Evolutionary conservation across 345 rosid genomes (phyloP).

Genomic region (Cochlearia excelsa): DNA sequence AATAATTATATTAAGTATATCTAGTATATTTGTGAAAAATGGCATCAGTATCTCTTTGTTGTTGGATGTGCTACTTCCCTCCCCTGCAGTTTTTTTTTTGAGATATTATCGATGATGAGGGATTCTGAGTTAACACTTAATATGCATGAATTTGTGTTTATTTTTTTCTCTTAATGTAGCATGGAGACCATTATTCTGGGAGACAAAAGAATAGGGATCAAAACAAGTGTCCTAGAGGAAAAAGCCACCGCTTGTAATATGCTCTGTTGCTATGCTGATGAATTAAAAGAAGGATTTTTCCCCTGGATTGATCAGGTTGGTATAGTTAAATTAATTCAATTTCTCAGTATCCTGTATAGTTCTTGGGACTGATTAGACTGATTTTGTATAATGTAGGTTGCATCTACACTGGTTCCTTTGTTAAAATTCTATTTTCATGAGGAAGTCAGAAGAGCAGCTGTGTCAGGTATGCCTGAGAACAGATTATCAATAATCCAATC

Average conservation of each 20-base stretch:
- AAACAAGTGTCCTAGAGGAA: constrained; percentile 97
- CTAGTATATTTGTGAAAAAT: neutral
- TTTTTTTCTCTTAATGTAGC: constrained; percentile 44
- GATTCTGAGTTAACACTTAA: neutral
- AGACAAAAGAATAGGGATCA: constrained; percentile 98
- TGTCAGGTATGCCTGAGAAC: constrained; percentile 64
- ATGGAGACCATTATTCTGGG: constrained; percentile 99
- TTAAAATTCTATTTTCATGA: constrained; percentile 98
- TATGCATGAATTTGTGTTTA: neutral
- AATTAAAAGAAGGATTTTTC: constrained; percentile 96
- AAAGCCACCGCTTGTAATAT: constrained; percentile 99
- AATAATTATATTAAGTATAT: neutral
- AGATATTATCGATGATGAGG: no score
- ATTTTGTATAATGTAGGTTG: constrained; percentile 56
- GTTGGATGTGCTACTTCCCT: neutral
- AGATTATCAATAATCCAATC: constrained; percentile 2
- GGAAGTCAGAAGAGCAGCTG: constrained; percentile 99
- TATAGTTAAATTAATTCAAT: constrained; percentile 11
- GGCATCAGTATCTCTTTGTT: constrained; percentile 1
- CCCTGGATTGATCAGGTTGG: constrained; percentile 98
- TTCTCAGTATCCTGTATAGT: constrained; percentile 10
- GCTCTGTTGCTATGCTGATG: constrained; percentile 99
- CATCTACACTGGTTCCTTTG: constrained; percentile 90
- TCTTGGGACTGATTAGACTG: constrained; percentile 8
- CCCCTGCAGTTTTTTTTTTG: no score